phyloP scores from a whole-genome alignment of 257 asterid species.

The Pogostemon cablin region DNA sequence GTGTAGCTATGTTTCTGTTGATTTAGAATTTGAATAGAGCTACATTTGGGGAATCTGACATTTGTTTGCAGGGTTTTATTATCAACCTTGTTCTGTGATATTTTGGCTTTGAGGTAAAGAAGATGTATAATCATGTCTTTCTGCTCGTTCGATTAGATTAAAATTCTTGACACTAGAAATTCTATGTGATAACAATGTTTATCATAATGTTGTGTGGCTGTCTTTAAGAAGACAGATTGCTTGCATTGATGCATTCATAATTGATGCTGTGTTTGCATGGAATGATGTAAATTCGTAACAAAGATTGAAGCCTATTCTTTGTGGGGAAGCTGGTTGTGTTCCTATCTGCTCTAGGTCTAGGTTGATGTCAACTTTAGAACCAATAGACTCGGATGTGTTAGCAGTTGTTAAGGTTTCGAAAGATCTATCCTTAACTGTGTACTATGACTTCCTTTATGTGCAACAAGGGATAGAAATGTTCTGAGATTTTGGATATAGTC shows the following conservation, averaged over 20 bases:
- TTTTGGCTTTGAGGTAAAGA: background rate
- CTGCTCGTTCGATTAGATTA: background rate
- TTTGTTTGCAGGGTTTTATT: background rate
- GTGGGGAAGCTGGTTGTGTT: background rate
- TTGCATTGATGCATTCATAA: background rate
- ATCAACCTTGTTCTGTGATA: background rate
- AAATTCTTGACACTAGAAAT: background rate
- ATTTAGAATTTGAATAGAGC: too few relatives aligned
- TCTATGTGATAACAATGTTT: slow-evolving; percentile 11
- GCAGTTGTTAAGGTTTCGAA: background rate
- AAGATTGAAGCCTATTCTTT: background rate
- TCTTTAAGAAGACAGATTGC: background rate
- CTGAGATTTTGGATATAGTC: background rate
- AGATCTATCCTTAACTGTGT: background rate
- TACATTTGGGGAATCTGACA: background rate
- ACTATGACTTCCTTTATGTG: background rate
- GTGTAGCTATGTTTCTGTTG: too few relatives aligned
- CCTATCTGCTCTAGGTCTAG: slow-evolving; percentile 4
- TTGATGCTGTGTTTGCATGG: background rate
- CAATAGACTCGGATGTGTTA: background rate
- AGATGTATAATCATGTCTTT: background rate
- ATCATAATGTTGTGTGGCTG: slow-evolving; percentile 12
- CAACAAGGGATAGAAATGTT: background rate
- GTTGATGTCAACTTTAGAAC: background rate
- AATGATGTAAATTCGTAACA: background rate